Percentiles rank a stretch among this genome's conserved stretches.
phyloP scores from a whole-genome alignment of 768 basidiomycete species.

The Botryobasidium botryosum region DNA sequence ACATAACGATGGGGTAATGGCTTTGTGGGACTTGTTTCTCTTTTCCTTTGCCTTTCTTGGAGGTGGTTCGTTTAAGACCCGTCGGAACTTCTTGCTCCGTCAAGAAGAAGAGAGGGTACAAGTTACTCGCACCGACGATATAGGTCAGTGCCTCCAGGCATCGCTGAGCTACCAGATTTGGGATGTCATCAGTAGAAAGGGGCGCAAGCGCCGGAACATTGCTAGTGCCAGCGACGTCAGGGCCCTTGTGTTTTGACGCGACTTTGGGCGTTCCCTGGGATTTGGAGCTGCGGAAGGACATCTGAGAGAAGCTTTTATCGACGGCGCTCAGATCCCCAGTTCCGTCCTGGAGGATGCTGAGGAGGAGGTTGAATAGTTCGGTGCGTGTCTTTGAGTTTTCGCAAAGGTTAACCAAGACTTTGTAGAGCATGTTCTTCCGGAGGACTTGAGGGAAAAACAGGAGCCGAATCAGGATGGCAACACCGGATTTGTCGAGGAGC shows the following conservation, averaged over 20 bases:
- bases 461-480: constrained; percentile 77
- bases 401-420: constrained; percentile 85
- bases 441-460: constrained; percentile 93
- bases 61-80: constrained; percentile 47
- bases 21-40: constrained; percentile 68
- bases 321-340: constrained; percentile 82
- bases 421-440: constrained; percentile 69
- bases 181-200: constrained; percentile 56
- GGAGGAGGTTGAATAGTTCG: constrained; percentile 84
- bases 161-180: constrained; percentile 85
- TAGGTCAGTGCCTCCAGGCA: constrained; percentile 81
- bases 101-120: constrained; percentile 83
- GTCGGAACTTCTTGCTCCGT: constrained; percentile 82
- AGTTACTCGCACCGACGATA: constrained; percentile 72
- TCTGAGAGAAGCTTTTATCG: constrained; percentile 84
- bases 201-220: constrained; percentile 28
- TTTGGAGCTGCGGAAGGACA: constrained; percentile 49
- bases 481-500: constrained; percentile 75
- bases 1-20: constrained; percentile 79
- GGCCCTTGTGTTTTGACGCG: constrained; percentile 51
- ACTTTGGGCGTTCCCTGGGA: constrained; percentile 26
- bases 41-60: constrained; percentile 90
- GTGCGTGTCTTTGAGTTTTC: constrained; percentile 84
- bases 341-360: constrained; percentile 91
- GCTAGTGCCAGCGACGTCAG: constrained; percentile 17